A percentile compares a stretch with the other conserved stretches of the same genome.
Evolutionary conservation across 768 basidiomycete genomes (phyloP).

Genomic region (Trametes sanguinea): DNA sequence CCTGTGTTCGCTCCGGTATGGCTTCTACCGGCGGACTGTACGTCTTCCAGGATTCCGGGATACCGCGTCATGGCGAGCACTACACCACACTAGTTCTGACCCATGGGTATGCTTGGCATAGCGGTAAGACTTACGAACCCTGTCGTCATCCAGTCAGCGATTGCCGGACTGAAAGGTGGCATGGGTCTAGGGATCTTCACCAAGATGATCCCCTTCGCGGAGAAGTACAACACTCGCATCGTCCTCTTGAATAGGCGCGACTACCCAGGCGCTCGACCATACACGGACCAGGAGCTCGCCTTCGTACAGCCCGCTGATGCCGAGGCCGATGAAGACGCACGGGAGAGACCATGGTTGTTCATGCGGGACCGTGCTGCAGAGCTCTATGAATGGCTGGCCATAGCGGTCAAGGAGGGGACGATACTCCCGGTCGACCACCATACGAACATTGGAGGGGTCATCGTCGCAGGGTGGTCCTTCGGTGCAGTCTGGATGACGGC

Average conservation of each 20-base stretch:
- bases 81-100: slow-evolving; percentile 15
- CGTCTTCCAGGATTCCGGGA: neutral
- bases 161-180: too few relatives aligned
- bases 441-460: slow-evolving; percentile 5
- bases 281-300: slow-evolving; percentile 15
- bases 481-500: slow-evolving; percentile 8
- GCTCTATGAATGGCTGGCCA: slow-evolving; percentile 35
- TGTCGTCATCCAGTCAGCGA: too few relatives aligned
- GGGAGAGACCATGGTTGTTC: slow-evolving; percentile 4
- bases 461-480: slow-evolving; percentile 16
- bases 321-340: slow-evolving; percentile 23
- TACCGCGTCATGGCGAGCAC: neutral
- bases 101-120: slow-evolving; percentile 17
- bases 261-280: slow-evolving; percentile 25
- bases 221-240: slow-evolving; percentile 19
- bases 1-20: neutral
- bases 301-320: neutral
- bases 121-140: neutral
- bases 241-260: slow-evolving; percentile 27
- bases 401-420: slow-evolving; percentile 32
- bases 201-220: slow-evolving; percentile 11
- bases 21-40: neutral
- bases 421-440: slow-evolving; percentile 27
- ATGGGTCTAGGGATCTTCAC: neutral
- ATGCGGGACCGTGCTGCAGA: slow-evolving; percentile 36